Base-by-base conservation (phyloP, 2,329 filamentous ascomycete species). In the Monilinia vaccinii-corymbosi region DNA sequence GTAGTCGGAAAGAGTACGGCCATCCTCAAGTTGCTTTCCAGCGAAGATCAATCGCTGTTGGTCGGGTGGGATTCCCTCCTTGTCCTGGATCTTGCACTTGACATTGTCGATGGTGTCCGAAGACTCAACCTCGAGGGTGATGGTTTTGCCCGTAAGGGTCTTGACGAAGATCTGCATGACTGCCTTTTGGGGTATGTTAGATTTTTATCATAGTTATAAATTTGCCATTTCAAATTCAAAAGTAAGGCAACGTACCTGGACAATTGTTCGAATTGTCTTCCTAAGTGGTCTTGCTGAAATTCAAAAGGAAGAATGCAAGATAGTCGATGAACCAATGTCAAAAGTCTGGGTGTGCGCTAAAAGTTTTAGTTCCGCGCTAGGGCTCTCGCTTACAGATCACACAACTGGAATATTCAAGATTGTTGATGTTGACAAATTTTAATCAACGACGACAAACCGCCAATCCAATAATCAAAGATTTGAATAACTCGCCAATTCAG, bases 41-140 rank as follows among this genome's bases (percentile, higher is more conserved):
- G 94, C 94, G 80, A 97, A 99, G 86, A 99, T 99, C 78, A 99
- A 81, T 77, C 94, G 93, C 84, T 99, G 94, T 80, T 97, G 94
- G 83, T 97, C 94, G 52, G 94, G 93, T 75, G 94, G 94, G 71
- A 99, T 99, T 71, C 94, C 93, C 84, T 99, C 94, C 89, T 97
- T 99, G 87, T 97, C 94, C 91, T 87, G 81, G 72, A 85, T 85
- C 86, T 99, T 97, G 83, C 89, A 91, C 88, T 97, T 97, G 83
- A 99, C 94, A 88, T 97, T 97, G 87, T 97, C 94, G 81, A 99
- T 97, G 76, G 93, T 97, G 81, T 99, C 94, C 75, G 88, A 93
- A 74, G 91, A 96, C 88, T 97, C 94, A 81, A 97, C 94, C 91
- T 99, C 94, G 74, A 99, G 92, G 88, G 94, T 97, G 88, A 97